Conservation (phyloP, 352 stramenopile species). For the Pythium pyrilobum region DNA sequence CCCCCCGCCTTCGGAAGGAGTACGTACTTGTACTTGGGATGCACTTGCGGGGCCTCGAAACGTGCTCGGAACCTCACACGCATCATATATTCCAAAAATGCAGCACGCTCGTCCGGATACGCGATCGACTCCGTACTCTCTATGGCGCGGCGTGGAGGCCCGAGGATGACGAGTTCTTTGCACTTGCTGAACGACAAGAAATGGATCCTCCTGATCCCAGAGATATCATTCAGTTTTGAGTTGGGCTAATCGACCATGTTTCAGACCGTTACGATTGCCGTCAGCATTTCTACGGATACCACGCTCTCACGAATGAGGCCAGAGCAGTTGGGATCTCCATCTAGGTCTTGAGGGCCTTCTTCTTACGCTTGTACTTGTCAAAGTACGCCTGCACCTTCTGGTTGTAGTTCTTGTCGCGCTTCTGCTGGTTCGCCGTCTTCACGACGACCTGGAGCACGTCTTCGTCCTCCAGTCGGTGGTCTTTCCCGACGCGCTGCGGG, state of each 20-base stretch:
- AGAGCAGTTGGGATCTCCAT: no score
- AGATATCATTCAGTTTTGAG: slow-evolving; percentile 11
- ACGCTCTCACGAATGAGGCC: no score
- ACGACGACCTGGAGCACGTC: slow-evolving; percentile 98
- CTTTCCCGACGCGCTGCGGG: slow-evolving; percentile 93
- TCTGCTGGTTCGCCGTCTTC: slow-evolving; percentile 98
- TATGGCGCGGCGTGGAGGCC: slow-evolving; percentile 44
- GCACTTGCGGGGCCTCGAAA: no score
- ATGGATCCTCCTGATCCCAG: slow-evolving; percentile 8
- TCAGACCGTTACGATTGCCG: no score
- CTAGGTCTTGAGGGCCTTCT: slow-evolving; percentile 91
- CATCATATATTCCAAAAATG: not conserved
- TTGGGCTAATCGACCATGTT: no score
- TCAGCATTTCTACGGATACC: no score
- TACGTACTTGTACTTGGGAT: slow-evolving; percentile 2
- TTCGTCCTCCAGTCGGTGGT: slow-evolving; percentile 96
- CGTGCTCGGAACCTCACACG: no score
- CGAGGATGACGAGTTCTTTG: slow-evolving; percentile 46
- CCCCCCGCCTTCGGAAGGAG: slow-evolving; percentile 14
- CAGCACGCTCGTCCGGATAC: slow-evolving; percentile 60
- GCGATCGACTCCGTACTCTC: slow-evolving; percentile 46
- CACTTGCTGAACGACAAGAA: slow-evolving; percentile 17
- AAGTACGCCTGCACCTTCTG: slow-evolving; percentile 93
- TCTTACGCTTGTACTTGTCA: slow-evolving; percentile 96
- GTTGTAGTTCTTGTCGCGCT: slow-evolving; percentile 97